Evolutionary conservation across 1,284 basidiomycete genomes (phyloP), one percentile per base, ranked within the genome.

Genomic region (Heimioporus punctisporus): DNA sequence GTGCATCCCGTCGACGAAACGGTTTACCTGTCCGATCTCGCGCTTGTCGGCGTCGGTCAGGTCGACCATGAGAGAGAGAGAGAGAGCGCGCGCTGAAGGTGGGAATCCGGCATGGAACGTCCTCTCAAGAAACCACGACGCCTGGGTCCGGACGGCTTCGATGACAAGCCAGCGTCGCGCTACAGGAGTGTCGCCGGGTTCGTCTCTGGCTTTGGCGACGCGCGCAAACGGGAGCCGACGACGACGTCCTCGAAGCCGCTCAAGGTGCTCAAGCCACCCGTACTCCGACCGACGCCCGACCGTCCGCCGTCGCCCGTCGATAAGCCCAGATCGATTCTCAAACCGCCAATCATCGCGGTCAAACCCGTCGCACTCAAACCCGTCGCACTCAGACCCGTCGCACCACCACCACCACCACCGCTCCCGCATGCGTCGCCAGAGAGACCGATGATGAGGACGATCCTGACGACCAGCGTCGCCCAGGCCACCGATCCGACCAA

Each of bases 11-110:
- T n/a, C n/a, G 27, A 47, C 9, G 19, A n/a, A 26, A 5, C 15
- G 17, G 0, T 11, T 27, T 61, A 82, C 83, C 76, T 85, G 83
- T 23, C 83, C 82, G 39, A 85, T 77, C 64, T 82, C 75, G 42
- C 77, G 75, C 55, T 73, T 80, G 40, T 76, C 60, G 10, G 68
- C 68, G 7, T 80, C 74, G 4, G 73, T 74, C 21, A 80, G 52
- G 12, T 41, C 15, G 47, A 52, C 23, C 68, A 70, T 68, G 47
- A 23, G 41, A 25, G 50, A 15, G 30, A 15, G 15, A 31, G 30
- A 15, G 46, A 28, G 40, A 27, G 12, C 28, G 28, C n/a, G 30
- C 15, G 15, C 30, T 31, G 30, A 15, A 31, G 30, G 30, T 31
- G 30, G 30, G 30, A 9, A 31, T 31, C 8, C 30, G 15, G 30